Evolutionary conservation across 2,329 filamentous ascomycete species (phyloP).

Genomic region (Penicillium sp.): DNA sequence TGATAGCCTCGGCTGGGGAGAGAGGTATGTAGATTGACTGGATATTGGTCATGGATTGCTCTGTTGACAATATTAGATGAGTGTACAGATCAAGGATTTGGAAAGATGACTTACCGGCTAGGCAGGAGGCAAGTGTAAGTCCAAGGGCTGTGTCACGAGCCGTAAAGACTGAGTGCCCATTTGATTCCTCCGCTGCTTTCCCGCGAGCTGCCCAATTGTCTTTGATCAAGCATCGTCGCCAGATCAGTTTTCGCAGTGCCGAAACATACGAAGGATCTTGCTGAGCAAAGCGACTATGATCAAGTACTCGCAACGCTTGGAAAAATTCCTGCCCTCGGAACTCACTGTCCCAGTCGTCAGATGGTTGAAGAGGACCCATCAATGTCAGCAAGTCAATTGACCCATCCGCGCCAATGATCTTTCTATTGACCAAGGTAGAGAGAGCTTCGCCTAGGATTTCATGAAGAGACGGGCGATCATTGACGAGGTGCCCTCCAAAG

Average conservation of each 20-base stretch:
- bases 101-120: conserved; percentile 45
- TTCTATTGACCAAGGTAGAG: conserved; percentile 66
- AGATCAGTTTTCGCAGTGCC: conserved; percentile 55
- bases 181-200: conserved; percentile 70
- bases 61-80: conserved; percentile 15
- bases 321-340: conserved; percentile 66
- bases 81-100: neutral
- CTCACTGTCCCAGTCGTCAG: conserved; percentile 47
- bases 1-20: conserved; percentile 29
- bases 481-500: conserved; percentile 54
- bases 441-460: conserved; percentile 71
- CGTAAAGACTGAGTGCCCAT: conserved; percentile 62
- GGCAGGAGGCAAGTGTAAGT: conserved; percentile 62
- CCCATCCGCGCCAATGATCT: conserved; percentile 59
- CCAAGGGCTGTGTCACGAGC: conserved; percentile 67
- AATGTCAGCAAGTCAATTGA: conserved; percentile 70
- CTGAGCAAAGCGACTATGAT: conserved; percentile 55
- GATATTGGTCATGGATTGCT: conserved; percentile 13
- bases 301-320: conserved; percentile 62
- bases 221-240: conserved; percentile 79
- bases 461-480: conserved; percentile 64
- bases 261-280: conserved; percentile 40
- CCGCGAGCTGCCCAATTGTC: conserved; percentile 84
- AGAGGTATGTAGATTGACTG: conserved; percentile 25
- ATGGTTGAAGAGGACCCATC: conserved; percentile 56